phyloP scores from a whole-genome alignment of 2,329 filamentous ascomycete genomes.

The Raffaelea deltoideospora region DNA sequence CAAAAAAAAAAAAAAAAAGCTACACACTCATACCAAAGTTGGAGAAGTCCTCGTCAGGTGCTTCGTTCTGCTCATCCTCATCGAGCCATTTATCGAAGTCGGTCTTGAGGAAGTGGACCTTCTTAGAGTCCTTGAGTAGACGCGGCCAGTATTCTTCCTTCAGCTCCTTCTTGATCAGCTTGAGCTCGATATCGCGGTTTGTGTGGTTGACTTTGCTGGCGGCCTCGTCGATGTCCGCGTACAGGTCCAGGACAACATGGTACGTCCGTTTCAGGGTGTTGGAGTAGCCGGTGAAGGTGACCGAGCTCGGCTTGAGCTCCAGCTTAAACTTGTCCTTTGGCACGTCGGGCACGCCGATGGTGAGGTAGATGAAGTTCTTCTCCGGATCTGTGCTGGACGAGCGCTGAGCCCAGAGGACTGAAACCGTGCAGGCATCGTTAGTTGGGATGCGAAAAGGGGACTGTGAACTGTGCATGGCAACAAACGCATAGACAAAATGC shows the following conservation, averaged over 20 bases:
- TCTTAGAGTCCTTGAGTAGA: constrained; percentile 78
- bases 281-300: constrained; percentile 73
- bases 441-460: no score
- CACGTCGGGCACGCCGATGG: constrained; percentile 78
- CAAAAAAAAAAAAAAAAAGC: constrained; percentile 1
- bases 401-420: constrained; percentile 97
- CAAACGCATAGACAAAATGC: background rate
- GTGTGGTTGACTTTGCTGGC: constrained; percentile 83
- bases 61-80: constrained; percentile 94
- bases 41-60: constrained; percentile 63
- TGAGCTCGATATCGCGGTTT: constrained; percentile 72
- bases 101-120: constrained; percentile 86
- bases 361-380: constrained; percentile 93
- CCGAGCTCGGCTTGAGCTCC: constrained; percentile 60
- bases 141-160: constrained; percentile 93
- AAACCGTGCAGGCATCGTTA: background rate
- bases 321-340: constrained; percentile 61
- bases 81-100: constrained; percentile 99
- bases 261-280: constrained; percentile 76
- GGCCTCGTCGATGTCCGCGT: constrained; percentile 72
- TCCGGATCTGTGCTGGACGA: constrained; percentile 63
- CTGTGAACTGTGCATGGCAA: no score
- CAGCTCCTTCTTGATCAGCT: constrained; percentile 93
- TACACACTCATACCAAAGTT: constrained; percentile 50
- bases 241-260: constrained; percentile 76